Evolutionary conservation across 1,284 basidiomycete genomes (phyloP), one percentile per base, ranked within the genome.

Genomic region (Boletus sp.): DNA sequence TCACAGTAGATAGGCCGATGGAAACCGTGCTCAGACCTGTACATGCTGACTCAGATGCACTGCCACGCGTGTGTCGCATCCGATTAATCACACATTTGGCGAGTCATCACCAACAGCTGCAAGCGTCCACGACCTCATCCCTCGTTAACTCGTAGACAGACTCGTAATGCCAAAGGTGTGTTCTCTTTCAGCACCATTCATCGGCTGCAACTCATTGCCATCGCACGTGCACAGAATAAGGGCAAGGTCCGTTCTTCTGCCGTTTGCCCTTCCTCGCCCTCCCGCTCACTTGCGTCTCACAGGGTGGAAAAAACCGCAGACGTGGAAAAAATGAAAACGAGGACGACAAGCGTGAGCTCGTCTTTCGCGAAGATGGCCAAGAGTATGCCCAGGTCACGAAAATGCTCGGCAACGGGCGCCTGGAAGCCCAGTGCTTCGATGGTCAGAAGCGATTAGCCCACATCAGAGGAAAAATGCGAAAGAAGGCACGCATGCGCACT

Each of bases 301-400:
- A 99, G 92, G 95, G 96, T 69, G 96, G 96, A 57, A 99, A 99
- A 80, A 99, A 99, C 76, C 85, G 96, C 73, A 83, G 95, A 80
- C 83, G 95, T 75, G 95, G 95, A 82, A 99, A 99, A 84, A 98
- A 98, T 75, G 95, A 99, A 74, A 95, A 94, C 72, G 93, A 97
- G 56, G 89, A 90, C 57, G 93, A 97, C 75, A 99, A 98, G 80
- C 89, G 96, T 62, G 96, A 99, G 71, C 82, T 99, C 41, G 93
- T 98, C 42, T 98, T 99, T 81, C 91, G 93, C 65, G 95, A 99
- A 70, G 96, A 99, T 65, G 95, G 95, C 13, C 96, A 99, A 73
- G 94, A 99, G 70, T 99, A 99, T 69, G 96, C 94, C 17, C 96
- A 99, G 70, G 96, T 99, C 36, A 85, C 78, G 46, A 98, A 97